Evolutionary conservation across 179 eudicot genomes (phyloP).

Genomic region (Nepenthes alata): DNA sequence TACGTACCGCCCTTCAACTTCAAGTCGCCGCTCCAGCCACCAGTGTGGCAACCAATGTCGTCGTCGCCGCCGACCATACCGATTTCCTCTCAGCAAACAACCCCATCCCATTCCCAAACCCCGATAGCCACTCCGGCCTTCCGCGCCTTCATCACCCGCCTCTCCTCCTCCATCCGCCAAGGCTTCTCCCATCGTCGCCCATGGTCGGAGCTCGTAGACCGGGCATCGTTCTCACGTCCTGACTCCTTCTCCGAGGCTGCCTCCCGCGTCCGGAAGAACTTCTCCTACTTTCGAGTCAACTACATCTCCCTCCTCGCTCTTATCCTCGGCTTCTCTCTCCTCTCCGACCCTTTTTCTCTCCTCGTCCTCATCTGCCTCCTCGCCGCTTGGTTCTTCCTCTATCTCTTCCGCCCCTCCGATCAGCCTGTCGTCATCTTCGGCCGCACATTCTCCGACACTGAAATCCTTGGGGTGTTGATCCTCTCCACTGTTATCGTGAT

Average conservation of each 20-base stretch:
- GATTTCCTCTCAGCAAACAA: conserved; percentile 16
- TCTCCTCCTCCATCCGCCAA: conserved; percentile 40
- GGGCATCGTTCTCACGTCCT: conserved; percentile 52
- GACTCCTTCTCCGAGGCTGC: conserved; percentile 53
- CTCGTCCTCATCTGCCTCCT: conserved; percentile 48
- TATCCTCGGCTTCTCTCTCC: conserved; percentile 45
- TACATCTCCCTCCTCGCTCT: conserved; percentile 34
- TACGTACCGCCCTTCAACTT: too few species aligned
- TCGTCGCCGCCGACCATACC: conserved; percentile 39
- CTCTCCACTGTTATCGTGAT: conserved; percentile 37
- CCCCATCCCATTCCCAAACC: conserved; percentile 18
- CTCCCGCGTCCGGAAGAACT: conserved; percentile 61
- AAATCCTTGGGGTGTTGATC: conserved; percentile 33
- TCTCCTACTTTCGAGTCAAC: conserved; percentile 62
- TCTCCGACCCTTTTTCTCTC: conserved; percentile 59
- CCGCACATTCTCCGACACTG: conserved; percentile 52
- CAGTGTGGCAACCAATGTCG: conserved; percentile 11
- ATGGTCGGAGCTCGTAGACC: conserved; percentile 63
- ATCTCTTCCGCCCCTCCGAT: conserved; percentile 59
- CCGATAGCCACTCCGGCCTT: conserved; percentile 39
- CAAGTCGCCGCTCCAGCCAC: too few species aligned
- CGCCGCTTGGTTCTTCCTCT: conserved; percentile 58
- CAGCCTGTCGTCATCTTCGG: conserved; percentile 41
- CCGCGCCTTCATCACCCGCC: conserved; percentile 43
- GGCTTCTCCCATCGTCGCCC: conserved; percentile 61